These are phyloP conservation scores for Dictyostelium citrinum DNA, from an alignment of 78 protist genomes.

Conservation along the genomic window DNA sequence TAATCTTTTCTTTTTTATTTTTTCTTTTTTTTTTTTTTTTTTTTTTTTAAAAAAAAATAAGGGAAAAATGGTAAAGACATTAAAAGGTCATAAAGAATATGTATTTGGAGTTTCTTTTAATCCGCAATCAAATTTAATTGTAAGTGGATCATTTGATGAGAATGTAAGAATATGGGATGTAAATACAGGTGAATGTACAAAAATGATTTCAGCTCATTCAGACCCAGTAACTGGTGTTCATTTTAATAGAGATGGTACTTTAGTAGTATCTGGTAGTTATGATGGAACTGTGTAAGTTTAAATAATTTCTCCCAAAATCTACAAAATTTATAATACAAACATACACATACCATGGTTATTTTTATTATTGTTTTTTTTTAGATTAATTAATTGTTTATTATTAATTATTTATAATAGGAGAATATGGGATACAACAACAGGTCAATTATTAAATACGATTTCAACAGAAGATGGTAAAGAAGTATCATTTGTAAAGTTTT, in stretches of 20 bases:
- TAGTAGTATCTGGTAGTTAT: slow-evolving; percentile 88
- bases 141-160: slow-evolving; percentile 94
- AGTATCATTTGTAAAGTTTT: slow-evolving; percentile 88
- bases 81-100: slow-evolving; percentile 89
- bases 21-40: not conserved
- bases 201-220: slow-evolving; percentile 90
- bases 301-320: not conserved
- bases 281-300: slow-evolving; percentile 86
- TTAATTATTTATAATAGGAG: slow-evolving; percentile 74
- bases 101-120: slow-evolving; percentile 90
- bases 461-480: slow-evolving; percentile 87
- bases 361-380: no score
- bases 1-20: not conserved
- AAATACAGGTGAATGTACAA: slow-evolving; percentile 78
- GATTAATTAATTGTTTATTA: no score
- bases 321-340: no score
- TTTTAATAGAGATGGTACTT: slow-evolving; percentile 93
- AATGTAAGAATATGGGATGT: slow-evolving; percentile 86
- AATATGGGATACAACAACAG: slow-evolving; percentile 93
- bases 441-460: slow-evolving; percentile 90
- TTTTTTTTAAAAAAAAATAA: no score
- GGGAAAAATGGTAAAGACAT: slow-evolving; percentile 57
- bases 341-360: no score
- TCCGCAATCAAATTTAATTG: slow-evolving; percentile 90
- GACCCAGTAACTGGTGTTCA: slow-evolving; percentile 95